These are phyloP conservation scores for Purshia tridentata DNA, from an alignment of 306 rosid genomes.

Conservation along the genomic window DNA sequence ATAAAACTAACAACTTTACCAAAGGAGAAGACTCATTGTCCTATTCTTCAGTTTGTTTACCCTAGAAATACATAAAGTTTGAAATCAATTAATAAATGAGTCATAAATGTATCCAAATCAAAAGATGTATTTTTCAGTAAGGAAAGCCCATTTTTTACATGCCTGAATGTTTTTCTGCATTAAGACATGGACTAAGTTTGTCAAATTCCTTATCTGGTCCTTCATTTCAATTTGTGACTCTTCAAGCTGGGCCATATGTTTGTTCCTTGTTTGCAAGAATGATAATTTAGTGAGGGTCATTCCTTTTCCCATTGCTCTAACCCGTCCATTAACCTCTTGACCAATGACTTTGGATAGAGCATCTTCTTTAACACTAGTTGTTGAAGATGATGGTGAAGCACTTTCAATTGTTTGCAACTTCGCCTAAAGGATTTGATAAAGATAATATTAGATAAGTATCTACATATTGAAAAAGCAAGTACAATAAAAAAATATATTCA, in stretches of 20 bases:
- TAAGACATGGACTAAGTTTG: background rate
- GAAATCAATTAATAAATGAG: no score
- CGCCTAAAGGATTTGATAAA: background rate
- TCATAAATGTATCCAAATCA: background rate
- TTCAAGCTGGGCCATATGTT: background rate
- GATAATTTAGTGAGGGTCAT: background rate
- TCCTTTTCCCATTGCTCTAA: conserved; percentile 1
- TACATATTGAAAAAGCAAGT: no score
- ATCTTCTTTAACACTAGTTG: background rate
- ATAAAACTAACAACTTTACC: background rate
- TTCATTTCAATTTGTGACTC: background rate
- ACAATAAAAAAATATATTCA: background rate
- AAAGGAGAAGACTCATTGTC: background rate
- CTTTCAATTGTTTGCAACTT: background rate
- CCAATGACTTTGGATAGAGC: background rate
- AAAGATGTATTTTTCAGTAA: background rate
- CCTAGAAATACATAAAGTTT: background rate
- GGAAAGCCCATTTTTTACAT: background rate
- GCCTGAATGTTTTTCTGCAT: conserved; percentile 11
- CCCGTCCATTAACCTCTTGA: background rate
- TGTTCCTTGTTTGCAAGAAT: background rate
- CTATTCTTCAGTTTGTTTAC: background rate
- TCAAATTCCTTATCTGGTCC: background rate
- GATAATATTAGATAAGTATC: background rate
- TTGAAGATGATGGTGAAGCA: background rate